A percentile compares a stretch with the other conserved stretches of the same genome.
Evolutionary conservation across 2,329 filamentous ascomycete species (phyloP).

Genomic region (Fusarium begoniae): DNA sequence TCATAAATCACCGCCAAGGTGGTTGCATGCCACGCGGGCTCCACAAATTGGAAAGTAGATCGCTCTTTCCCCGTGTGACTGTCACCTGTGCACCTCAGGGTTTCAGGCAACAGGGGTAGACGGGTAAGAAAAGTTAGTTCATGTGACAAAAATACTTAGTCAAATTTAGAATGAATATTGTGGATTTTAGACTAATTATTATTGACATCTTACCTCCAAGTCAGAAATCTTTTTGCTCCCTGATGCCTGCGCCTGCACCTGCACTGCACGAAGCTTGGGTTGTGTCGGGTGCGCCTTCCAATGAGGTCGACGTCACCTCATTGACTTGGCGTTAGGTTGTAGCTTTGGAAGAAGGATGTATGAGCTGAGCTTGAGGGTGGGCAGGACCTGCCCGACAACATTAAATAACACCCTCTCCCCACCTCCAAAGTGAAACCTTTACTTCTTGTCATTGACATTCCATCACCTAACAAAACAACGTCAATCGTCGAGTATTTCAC

Average conservation of each 20-base stretch:
- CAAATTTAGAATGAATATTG: too few species aligned
- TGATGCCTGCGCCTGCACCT: not conserved
- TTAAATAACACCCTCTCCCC: conserved; percentile 34
- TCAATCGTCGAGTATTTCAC: not conserved
- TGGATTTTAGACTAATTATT: not conserved
- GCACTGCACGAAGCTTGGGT: conserved; percentile 12
- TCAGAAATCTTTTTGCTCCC: not conserved
- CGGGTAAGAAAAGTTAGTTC: not conserved
- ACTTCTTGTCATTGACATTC: not conserved
- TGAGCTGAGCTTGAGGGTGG: conserved; percentile 6
- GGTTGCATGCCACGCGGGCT: conserved; percentile 11
- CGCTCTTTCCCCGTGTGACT: conserved; percentile 31
- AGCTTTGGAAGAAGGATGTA: conserved; percentile 1
- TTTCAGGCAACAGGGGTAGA: not conserved
- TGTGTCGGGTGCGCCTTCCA: conserved; percentile 9
- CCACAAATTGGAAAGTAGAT: conserved; percentile 26
- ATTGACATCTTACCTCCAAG: not conserved
- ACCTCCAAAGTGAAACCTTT: conserved; percentile 3
- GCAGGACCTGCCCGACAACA: conserved; percentile 2
- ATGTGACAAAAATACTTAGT: not conserved
- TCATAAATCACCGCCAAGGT: not conserved
- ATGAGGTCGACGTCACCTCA: conserved; percentile 26
- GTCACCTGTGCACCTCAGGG: conserved; percentile 8
- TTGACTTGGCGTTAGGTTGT: conserved; percentile 19
- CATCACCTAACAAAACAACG: not conserved